phyloP scores from a whole-genome alignment of 306 rosid genomes.

The Rosa multiflora region DNA sequence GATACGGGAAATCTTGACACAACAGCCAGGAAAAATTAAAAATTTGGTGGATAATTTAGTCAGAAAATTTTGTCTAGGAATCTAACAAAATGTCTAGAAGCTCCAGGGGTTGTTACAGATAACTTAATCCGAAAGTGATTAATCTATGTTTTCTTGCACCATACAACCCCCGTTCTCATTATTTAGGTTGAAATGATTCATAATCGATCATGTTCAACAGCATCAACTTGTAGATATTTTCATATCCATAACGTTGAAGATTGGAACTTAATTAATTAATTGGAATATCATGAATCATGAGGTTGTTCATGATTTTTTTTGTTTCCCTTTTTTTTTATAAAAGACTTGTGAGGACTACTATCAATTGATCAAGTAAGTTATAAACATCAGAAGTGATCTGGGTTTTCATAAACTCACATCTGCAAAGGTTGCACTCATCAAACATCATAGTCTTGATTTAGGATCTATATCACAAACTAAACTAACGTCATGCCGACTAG shows the following conservation, averaged over 20 bases:
- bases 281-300: background rate
- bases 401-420: background rate
- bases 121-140: background rate
- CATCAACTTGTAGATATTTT: background rate
- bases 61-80: background rate
- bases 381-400: background rate
- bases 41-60: background rate
- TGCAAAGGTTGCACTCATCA: background rate
- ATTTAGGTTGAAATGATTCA: background rate
- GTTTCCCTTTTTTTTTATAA: too few species aligned
- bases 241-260: background rate
- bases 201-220: background rate
- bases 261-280: background rate
- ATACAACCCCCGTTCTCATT: background rate
- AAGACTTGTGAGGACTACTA: background rate
- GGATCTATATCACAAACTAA: background rate
- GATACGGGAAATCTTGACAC: background rate
- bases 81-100: background rate
- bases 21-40: too few species aligned
- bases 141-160: background rate
- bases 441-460: background rate
- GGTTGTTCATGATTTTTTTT: background rate
- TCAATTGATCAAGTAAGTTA: background rate
- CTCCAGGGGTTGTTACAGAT: background rate
- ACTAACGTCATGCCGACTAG: constrained; percentile 6